These are phyloP conservation scores for Exophiala sideris DNA, from an alignment of 2,329 filamentous ascomycete species.

Conservation along the genomic window DNA sequence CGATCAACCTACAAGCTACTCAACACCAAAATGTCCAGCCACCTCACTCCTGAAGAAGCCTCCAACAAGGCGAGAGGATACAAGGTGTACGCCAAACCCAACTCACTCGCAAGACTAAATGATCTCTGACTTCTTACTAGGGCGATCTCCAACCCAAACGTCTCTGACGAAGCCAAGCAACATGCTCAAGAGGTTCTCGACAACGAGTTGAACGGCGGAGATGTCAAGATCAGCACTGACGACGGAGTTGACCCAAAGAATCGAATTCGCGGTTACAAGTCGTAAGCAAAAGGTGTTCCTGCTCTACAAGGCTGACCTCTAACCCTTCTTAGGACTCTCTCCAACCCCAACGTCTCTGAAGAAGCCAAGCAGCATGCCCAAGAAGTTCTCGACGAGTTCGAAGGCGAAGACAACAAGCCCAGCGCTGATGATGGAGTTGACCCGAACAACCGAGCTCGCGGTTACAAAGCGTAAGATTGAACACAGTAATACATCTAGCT, in stretches of 20 bases:
- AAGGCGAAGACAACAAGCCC: slow-evolving; percentile 4
- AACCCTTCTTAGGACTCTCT: slow-evolving; percentile 6
- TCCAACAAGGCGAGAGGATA: slow-evolving; percentile 11
- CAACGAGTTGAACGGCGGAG: slow-evolving; percentile 21
- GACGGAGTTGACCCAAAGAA: slow-evolving; percentile 17
- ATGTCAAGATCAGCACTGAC: not conserved
- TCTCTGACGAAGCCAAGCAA: slow-evolving; percentile 29
- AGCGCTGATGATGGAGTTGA: slow-evolving; percentile 14
- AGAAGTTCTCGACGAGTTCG: slow-evolving; percentile 27
- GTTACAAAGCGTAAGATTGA: slow-evolving; percentile 26
- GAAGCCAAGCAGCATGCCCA: slow-evolving; percentile 30
- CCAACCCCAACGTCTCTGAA: slow-evolving; percentile 28
- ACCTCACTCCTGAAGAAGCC: slow-evolving; percentile 3
- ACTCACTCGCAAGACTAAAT: not conserved
- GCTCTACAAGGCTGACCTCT: not conserved
- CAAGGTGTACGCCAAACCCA: slow-evolving; percentile 8
- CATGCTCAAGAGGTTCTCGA: slow-evolving; percentile 29
- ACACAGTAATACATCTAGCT: not conserved
- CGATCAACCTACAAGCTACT: too few relatives aligned
- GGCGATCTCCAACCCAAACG: slow-evolving; percentile 21
- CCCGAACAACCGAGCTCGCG: slow-evolving; percentile 17
- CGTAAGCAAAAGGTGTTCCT: slow-evolving; percentile 12
- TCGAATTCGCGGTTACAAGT: slow-evolving; percentile 22
- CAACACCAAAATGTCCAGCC: not conserved
- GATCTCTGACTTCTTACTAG: not conserved